A percentile compares a stretch with the other conserved stretches of the same genome.
Conservation (phyloP, 768 basidiomycete genomes). For the Hortiboletus flavorubellus region DNA sequence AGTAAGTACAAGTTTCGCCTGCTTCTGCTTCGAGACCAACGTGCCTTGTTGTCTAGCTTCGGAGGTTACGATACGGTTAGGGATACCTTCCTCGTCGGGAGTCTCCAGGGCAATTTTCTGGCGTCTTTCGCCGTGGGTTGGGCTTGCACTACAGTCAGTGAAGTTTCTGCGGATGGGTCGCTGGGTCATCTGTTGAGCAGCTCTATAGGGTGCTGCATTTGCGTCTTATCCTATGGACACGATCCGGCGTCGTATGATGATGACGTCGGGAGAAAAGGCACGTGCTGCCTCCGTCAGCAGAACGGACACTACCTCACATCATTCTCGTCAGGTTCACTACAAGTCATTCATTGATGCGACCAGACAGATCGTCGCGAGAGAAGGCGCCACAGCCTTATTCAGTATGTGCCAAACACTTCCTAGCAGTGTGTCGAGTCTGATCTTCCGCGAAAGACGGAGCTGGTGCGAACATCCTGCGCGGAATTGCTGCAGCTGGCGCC, state of each 20-base stretch:
- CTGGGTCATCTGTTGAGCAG: not conserved
- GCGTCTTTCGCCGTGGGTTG: slow-evolving; percentile 43
- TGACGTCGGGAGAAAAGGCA: slow-evolving; percentile 40
- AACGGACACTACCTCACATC: not conserved
- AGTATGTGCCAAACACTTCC: slow-evolving; percentile 22
- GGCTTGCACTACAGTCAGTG: slow-evolving; percentile 37
- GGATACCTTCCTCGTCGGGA: slow-evolving; percentile 38
- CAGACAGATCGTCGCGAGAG: slow-evolving; percentile 39
- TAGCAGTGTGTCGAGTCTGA: not conserved
- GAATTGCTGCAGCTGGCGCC: slow-evolving; percentile 49
- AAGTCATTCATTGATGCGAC: slow-evolving; percentile 39
- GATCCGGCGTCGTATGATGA: slow-evolving; percentile 47
- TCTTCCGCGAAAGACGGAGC: slow-evolving; percentile 47
- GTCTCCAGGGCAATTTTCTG: slow-evolving; percentile 37
- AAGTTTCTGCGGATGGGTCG: not conserved
- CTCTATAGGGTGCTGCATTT: slow-evolving; percentile 33
- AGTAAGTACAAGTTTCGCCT: slow-evolving; percentile 26
- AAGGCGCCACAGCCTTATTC: slow-evolving; percentile 38
- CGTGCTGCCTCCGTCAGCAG: not conserved
- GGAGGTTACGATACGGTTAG: slow-evolving; percentile 42
- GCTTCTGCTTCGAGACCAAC: not conserved
- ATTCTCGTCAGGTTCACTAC: slow-evolving; percentile 32
- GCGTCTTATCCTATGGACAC: slow-evolving; percentile 45
- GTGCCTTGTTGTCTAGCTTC: slow-evolving; percentile 28
- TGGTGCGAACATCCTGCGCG: slow-evolving; percentile 55